These are phyloP conservation scores for Hordeum marinum DNA, from an alignment of 176 grass and related monocot species.

Conservation along the genomic window DNA sequence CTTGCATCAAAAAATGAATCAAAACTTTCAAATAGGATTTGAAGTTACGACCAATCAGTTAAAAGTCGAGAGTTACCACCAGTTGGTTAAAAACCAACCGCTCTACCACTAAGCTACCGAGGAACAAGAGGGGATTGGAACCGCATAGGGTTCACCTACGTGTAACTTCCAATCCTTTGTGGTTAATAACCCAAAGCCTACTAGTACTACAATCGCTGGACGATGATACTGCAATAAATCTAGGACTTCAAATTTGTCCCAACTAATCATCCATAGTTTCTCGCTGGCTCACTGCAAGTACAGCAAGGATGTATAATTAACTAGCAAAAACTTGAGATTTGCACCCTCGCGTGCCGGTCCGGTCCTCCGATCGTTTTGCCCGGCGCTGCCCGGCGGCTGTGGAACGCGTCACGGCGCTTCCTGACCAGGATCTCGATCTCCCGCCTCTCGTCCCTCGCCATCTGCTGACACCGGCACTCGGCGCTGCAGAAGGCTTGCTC, in stretches of 20 bases:
- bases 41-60: no score
- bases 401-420: constrained; percentile 34
- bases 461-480: constrained; percentile 52
- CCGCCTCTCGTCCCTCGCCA: constrained; percentile 45
- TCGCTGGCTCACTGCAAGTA: neutral
- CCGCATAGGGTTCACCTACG: no score
- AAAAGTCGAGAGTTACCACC: no score
- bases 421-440: constrained; percentile 43
- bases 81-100: no score
- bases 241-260: neutral
- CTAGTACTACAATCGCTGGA: neutral
- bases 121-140: no score
- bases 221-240: neutral
- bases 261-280: neutral
- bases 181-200: neutral
- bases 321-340: constrained; percentile 22
- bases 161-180: neutral
- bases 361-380: constrained; percentile 11
- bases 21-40: no score
- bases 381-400: constrained; percentile 25
- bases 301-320: neutral
- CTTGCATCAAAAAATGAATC: no score
- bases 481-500: constrained; percentile 56
- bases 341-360: constrained; percentile 1
- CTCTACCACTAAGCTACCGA: no score